Evolutionary conservation across 768 basidiomycete genomes (phyloP).

Genomic region (Holtermanniella nyarrowii): DNA sequence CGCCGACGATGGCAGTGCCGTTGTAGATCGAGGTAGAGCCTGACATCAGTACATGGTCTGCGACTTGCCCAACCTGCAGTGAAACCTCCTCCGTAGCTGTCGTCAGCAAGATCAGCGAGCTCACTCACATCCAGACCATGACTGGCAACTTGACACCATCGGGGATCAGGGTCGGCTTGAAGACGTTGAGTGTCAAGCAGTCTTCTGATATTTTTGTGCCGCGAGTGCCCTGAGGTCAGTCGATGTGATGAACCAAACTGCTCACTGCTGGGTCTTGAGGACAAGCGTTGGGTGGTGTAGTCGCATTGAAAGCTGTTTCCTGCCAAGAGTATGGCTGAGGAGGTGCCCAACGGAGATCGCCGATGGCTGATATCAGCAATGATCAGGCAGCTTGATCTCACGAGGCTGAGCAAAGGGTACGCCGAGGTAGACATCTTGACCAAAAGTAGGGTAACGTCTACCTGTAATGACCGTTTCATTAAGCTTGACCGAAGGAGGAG

Average conservation of each 20-base stretch:
- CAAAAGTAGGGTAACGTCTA: slow-evolving; percentile 6
- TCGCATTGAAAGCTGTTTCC: slow-evolving; percentile 18
- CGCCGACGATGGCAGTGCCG: slow-evolving; percentile 26
- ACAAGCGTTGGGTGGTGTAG: slow-evolving; percentile 25
- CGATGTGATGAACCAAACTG: not conserved
- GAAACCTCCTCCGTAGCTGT: slow-evolving; percentile 45
- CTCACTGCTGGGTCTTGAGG: slow-evolving; percentile 13
- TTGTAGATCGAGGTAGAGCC: slow-evolving; percentile 39
- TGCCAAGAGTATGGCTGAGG: slow-evolving; percentile 21
- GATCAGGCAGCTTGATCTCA: not conserved
- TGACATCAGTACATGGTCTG: no score
- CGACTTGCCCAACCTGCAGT: no score
- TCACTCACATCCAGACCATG: slow-evolving; percentile 43
- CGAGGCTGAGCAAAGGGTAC: slow-evolving; percentile 36
- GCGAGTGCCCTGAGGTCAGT: slow-evolving; percentile 1
- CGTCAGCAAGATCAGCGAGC: not conserved
- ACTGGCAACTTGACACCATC: slow-evolving; percentile 41
- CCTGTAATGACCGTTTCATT: slow-evolving; percentile 9
- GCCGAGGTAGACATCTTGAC: slow-evolving; percentile 28
- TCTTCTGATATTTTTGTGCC: slow-evolving; percentile 41
- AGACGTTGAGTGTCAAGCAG: slow-evolving; percentile 48
- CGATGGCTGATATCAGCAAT: slow-evolving; percentile 15
- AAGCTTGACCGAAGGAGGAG: not conserved
- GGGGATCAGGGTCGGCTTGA: slow-evolving; percentile 40
- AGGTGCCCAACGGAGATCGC: slow-evolving; percentile 22